Evolutionary conservation across 306 rosid genomes (phyloP), one percentile per base, ranked within the genome.

Genomic region (Coriaria nepalensis): DNA sequence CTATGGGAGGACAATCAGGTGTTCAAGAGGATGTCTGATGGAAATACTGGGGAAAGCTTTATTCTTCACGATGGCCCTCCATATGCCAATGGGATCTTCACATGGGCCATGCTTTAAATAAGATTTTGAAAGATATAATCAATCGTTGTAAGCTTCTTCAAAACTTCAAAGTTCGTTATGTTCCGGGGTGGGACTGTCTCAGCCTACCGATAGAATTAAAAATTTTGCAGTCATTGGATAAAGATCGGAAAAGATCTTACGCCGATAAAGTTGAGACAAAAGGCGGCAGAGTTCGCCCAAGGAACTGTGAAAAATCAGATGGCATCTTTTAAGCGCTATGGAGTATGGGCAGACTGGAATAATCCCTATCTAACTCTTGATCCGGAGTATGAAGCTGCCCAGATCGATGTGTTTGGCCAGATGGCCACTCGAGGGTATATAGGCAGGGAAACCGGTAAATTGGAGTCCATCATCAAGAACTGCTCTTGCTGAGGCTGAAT

Each of bases 181-280:
- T 90, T 59, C 98, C 98, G 60, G 98, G 98, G 44, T 90, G 98
- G 98, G 98, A 90, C 74, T 90, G 98, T 61, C 98, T 84, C 75
- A 95, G 95, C 61, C 77, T 90, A 61, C 98, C 98, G 58, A 90
- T 90, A 68, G 98, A 90, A 56, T 75, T 90, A 65, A 90, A 90
- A 85, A 96, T 92, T 78, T 66, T 92, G 79, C 96, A 92, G 80
- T 92, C 98, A 55, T 59, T 85, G 80, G 98, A 85, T 79, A 75
- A 69, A 60, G 72, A 76, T 65, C 53, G 76, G 98, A 68, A 79
- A 66, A 59, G 72, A 77, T 53, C 87, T 92, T 43, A 75, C 94
- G 41, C 96, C 98, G 39, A 71, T 77, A 44, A 92, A 82, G 60
- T 69, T 92, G 79, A 75, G 98, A 72, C 83, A 88, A 49, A 92